These are phyloP conservation scores for Termitomyces sp. DNA, from an alignment of 768 basidiomycete genomes.

Conservation along the genomic window DNA sequence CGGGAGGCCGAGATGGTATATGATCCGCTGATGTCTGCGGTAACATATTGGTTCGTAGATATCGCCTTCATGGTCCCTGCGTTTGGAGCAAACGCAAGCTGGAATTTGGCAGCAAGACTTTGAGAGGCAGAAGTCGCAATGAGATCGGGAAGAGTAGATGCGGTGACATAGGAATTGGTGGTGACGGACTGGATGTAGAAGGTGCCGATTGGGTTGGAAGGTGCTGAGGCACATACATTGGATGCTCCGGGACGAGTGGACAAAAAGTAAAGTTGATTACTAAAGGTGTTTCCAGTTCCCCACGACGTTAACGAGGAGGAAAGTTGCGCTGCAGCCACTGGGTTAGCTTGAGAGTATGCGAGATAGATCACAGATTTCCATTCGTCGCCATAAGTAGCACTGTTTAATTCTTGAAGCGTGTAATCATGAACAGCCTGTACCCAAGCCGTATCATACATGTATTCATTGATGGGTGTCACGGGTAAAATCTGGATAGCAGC, in stretches of 20 bases:
- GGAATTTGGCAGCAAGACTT: slow-evolving; percentile 18
- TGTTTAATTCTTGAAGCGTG: slow-evolving; percentile 19
- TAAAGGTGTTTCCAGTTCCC: slow-evolving; percentile 27
- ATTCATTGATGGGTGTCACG: slow-evolving; percentile 28
- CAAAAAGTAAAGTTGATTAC: slow-evolving; percentile 25
- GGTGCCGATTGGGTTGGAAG: slow-evolving; percentile 22
- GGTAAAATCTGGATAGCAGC: slow-evolving; percentile 29
- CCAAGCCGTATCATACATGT: slow-evolving; percentile 26
- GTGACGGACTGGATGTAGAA: slow-evolving; percentile 22
- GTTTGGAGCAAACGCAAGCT: slow-evolving; percentile 23
- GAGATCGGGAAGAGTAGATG: slow-evolving; percentile 17
- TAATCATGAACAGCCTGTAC: slow-evolving; percentile 22
- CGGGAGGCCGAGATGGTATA: slow-evolving; percentile 22
- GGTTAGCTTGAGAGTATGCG: slow-evolving; percentile 23
- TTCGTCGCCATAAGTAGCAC: slow-evolving; percentile 21
- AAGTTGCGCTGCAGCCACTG: slow-evolving; percentile 20
- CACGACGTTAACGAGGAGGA: slow-evolving; percentile 25
- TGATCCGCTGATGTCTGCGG: slow-evolving; percentile 24
- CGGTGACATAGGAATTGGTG: slow-evolving; percentile 19
- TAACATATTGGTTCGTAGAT: slow-evolving; percentile 22
- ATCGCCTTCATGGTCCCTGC: slow-evolving; percentile 22
- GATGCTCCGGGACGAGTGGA: slow-evolving; percentile 23
- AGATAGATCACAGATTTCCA: slow-evolving; percentile 30
- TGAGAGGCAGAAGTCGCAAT: slow-evolving; percentile 17
- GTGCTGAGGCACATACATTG: slow-evolving; percentile 21